These are phyloP conservation scores for Fimicolochytrium jonesii DNA, from an alignment of 192 early-diverging fungal species.

Conservation along the genomic window DNA sequence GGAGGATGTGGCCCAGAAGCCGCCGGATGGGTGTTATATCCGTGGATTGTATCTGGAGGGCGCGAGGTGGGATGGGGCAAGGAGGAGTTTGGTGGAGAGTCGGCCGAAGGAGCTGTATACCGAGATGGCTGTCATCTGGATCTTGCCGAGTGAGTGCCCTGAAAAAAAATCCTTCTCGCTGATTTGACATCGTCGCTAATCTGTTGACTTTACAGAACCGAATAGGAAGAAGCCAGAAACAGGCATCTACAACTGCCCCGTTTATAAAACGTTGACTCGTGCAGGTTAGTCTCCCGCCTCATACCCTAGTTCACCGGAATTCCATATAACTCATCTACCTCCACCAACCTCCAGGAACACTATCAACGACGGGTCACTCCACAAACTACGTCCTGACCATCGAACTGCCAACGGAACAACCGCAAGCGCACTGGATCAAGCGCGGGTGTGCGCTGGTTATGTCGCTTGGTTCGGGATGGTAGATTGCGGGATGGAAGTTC, in stretches of 20 bases:
- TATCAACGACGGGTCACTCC: constrained; percentile 59
- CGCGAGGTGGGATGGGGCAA: constrained; percentile 50
- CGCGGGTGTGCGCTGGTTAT: constrained; percentile 52
- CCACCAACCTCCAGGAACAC: not conserved
- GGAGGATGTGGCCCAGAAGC: constrained; percentile 49
- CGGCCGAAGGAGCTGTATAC: constrained; percentile 58
- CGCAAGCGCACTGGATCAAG: constrained; percentile 55
- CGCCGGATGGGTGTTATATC: constrained; percentile 57
- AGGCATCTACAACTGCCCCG: constrained; percentile 58
- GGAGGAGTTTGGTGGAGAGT: constrained; percentile 39
- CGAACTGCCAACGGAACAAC: constrained; percentile 50
- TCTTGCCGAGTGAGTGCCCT: constrained; percentile 38
- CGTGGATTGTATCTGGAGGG: constrained; percentile 57
- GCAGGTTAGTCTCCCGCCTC: constrained; percentile 44
- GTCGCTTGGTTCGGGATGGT: constrained; percentile 25
- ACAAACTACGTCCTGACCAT: constrained; percentile 61
- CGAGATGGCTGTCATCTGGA: constrained; percentile 57
- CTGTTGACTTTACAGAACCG: constrained; percentile 14
- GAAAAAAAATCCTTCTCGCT: too few relatives aligned
- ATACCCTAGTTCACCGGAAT: not conserved
- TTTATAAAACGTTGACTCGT: constrained; percentile 57
- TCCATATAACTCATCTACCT: not conserved
- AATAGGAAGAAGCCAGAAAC: constrained; percentile 48
- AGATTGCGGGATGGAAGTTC: not conserved
- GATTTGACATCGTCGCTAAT: too few relatives aligned